Conservation (phyloP, 257 asterid species). For the Perilla frutescens region DNA sequence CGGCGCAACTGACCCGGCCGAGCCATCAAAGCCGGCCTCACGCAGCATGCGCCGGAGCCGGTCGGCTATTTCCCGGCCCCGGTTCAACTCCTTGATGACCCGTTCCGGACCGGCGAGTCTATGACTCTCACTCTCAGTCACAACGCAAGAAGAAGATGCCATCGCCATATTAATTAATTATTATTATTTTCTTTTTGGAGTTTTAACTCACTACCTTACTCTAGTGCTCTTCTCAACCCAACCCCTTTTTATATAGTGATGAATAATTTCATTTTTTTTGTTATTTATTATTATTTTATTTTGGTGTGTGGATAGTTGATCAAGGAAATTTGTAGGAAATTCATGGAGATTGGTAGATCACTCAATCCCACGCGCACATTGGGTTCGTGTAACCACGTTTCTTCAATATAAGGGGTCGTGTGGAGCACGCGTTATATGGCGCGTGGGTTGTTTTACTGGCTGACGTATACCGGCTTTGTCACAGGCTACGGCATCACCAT, state of each 20-base stretch:
- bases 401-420: not conserved
- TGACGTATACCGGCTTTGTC: slow-evolving; percentile 38
- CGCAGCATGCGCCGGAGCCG: slow-evolving; percentile 46
- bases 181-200: not conserved
- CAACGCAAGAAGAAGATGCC: slow-evolving; percentile 33
- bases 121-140: not conserved
- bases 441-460: slow-evolving; percentile 27
- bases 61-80: slow-evolving; percentile 52
- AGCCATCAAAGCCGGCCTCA: not conserved
- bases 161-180: not conserved
- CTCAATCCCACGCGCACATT: slow-evolving; percentile 23
- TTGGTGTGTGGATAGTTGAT: not conserved
- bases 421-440: not conserved
- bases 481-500: slow-evolving; percentile 35
- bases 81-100: slow-evolving; percentile 48
- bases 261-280: not conserved
- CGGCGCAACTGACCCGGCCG: not conserved
- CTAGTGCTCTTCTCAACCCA: not conserved
- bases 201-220: no score
- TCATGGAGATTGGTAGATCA: not conserved
- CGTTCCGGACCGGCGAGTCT: slow-evolving; percentile 28
- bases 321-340: slow-evolving; percentile 45
- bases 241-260: slow-evolving; percentile 23
- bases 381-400: not conserved
- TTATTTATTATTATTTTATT: not conserved